Conservation (phyloP, 164 flowering plant species). For the Akebia trifoliata region DNA sequence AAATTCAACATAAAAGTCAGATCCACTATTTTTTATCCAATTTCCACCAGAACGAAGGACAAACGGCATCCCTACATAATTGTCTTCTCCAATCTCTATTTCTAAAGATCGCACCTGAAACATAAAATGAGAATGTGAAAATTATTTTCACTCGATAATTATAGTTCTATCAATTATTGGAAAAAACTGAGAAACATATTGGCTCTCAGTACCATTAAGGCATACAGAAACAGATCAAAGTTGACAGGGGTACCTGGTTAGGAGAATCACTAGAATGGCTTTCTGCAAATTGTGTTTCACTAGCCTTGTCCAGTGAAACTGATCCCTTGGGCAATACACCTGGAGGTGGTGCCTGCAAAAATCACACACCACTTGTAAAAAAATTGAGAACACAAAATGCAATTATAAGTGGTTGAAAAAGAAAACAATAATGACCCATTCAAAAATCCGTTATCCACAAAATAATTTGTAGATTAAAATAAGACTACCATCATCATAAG, state of each 20-base stretch:
- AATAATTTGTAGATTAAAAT: too few relatives aligned
- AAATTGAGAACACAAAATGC: conserved; percentile 1
- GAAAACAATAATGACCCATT: not conserved
- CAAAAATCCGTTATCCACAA: not conserved
- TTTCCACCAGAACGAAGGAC: conserved; percentile 66
- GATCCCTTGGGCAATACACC: conserved; percentile 63
- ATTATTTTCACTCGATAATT: not conserved
- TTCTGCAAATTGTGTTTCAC: conserved; percentile 53
- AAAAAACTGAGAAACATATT: not conserved
- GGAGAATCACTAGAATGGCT: conserved; percentile 35
- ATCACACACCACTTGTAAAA: conserved; percentile 1
- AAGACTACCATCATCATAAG: not conserved
- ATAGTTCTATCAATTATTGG: not conserved
- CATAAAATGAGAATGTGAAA: conserved; percentile 9
- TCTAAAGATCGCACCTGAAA: conserved; percentile 61
- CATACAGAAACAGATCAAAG: conserved; percentile 6
- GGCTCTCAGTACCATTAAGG: not conserved
- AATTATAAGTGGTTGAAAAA: conserved; percentile 5
- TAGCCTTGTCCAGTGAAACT: conserved; percentile 41
- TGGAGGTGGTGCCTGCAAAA: conserved; percentile 75
- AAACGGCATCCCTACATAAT: conserved; percentile 82
- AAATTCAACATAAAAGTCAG: conserved; percentile 79
- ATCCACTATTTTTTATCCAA: conserved; percentile 78
- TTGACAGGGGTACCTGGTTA: conserved; percentile 34
- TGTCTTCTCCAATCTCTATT: conserved; percentile 59